Percentiles rank a stretch among this genome's conserved stretches.
These are phyloP conservation scores for Serendipita vermifera DNA, from an alignment of 768 basidiomycete species.

Conservation along the genomic window DNA sequence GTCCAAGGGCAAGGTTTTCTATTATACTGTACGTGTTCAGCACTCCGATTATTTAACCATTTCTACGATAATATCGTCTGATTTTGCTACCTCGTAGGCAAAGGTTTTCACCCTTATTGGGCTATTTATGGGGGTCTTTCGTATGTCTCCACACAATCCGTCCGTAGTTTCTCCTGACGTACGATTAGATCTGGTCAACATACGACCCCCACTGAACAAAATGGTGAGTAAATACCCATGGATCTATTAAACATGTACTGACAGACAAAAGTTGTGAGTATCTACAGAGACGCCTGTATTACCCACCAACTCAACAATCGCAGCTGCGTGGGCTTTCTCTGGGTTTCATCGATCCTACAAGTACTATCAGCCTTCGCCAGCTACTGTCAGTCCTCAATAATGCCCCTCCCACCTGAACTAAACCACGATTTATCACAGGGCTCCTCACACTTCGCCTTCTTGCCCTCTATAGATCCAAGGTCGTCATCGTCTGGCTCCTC, in stretches of 20 bases:
- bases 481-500: background rate
- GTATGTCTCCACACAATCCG: too few relatives aligned
- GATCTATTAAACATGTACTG: too few relatives aligned
- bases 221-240: too few relatives aligned
- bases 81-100: background rate
- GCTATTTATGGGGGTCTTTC: too few relatives aligned
- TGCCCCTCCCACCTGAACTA: too few relatives aligned
- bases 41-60: too few relatives aligned
- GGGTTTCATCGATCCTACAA: background rate
- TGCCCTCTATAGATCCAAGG: background rate
- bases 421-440: background rate
- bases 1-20: background rate
- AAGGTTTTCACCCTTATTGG: background rate
- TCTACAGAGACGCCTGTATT: background rate
- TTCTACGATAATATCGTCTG: background rate
- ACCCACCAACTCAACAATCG: background rate
- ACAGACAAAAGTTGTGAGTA: too few relatives aligned
- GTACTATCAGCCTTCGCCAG: background rate
- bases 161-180: too few relatives aligned
- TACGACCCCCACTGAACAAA: too few relatives aligned
- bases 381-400: background rate
- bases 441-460: background rate
- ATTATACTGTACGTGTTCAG: background rate
- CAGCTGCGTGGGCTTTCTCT: background rate
- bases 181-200: too few relatives aligned